These are phyloP conservation scores for Prunus mongolica DNA, from an alignment of 306 rosid genomes.

Conservation along the genomic window DNA sequence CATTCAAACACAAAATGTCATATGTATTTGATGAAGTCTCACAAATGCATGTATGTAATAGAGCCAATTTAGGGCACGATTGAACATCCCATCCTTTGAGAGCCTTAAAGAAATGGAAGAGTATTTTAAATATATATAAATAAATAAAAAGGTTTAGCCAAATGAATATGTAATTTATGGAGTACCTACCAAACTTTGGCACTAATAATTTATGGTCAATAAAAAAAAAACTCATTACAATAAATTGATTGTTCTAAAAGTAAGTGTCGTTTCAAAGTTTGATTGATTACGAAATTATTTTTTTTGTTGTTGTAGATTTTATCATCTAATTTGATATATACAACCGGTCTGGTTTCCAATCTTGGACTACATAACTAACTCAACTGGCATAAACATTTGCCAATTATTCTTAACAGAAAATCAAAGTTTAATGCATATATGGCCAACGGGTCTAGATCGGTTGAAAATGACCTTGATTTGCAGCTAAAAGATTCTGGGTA, in stretches of 20 bases:
- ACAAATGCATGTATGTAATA: slow-evolving; percentile 27
- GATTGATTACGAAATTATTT: neutral
- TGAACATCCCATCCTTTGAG: slow-evolving; percentile 32
- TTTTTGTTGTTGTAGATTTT: neutral
- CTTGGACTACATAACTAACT: neutral
- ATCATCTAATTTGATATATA: neutral
- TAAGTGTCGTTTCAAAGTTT: neutral
- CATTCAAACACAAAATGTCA: slow-evolving; percentile 15
- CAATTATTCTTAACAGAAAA: no score
- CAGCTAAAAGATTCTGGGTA: rapidly evolving
- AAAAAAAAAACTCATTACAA: neutral
- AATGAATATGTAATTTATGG: neutral
- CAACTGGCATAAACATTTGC: neutral
- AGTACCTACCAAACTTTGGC: neutral
- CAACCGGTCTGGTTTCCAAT: neutral
- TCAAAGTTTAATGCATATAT: no score
- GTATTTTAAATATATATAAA: neutral
- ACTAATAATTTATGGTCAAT: neutral
- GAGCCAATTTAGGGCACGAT: slow-evolving; percentile 31
- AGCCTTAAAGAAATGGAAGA: neutral
- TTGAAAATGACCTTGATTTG: no score
- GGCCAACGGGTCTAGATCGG: no score
- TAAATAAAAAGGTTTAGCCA: neutral
- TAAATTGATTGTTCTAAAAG: neutral
- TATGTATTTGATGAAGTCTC: slow-evolving; percentile 13